phyloP scores from a whole-genome alignment of 1,284 basidiomycete genomes.

The Apiotrichum gracile region DNA sequence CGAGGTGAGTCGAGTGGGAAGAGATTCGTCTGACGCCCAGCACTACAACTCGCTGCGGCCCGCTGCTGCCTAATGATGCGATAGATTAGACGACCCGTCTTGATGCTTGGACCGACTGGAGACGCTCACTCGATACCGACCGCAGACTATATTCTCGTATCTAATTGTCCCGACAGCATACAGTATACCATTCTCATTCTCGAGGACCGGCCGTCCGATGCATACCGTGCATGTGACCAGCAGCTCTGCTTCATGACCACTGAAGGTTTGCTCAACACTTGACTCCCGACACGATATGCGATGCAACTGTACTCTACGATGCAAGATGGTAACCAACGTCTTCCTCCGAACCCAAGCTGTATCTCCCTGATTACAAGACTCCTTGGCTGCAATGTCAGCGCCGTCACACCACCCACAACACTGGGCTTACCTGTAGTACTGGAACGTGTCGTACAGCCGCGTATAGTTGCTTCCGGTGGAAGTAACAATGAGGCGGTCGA shows the following conservation, averaged over 20 bases:
- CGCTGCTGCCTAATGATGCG: slow-evolving; percentile 23
- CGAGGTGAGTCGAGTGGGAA: slow-evolving; percentile 58
- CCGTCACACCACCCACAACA: no score
- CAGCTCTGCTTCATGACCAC: no score
- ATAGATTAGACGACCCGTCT: no score
- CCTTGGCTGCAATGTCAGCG: background rate
- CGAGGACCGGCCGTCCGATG: no score
- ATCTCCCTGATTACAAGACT: background rate
- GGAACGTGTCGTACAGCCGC: slow-evolving; percentile 75
- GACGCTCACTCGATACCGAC: no score
- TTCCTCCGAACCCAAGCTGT: no score
- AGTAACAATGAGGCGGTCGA: slow-evolving; percentile 78
- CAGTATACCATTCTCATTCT: no score
- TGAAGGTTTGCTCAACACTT: no score
- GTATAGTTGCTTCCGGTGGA: slow-evolving; percentile 91
- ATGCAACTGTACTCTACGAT: background rate
- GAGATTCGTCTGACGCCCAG: slow-evolving; percentile 45
- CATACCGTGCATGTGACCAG: no score
- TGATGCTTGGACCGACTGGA: no score
- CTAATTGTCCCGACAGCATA: no score
- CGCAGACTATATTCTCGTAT: no score
- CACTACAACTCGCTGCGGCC: slow-evolving; percentile 81
- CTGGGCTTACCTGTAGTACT: slow-evolving; percentile 34
- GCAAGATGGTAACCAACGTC: background rate
- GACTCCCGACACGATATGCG: background rate